Evolutionary conservation across 225 moss, liverwort and hornwort species (phyloP).

Genomic region (Climacium dendroides): DNA sequence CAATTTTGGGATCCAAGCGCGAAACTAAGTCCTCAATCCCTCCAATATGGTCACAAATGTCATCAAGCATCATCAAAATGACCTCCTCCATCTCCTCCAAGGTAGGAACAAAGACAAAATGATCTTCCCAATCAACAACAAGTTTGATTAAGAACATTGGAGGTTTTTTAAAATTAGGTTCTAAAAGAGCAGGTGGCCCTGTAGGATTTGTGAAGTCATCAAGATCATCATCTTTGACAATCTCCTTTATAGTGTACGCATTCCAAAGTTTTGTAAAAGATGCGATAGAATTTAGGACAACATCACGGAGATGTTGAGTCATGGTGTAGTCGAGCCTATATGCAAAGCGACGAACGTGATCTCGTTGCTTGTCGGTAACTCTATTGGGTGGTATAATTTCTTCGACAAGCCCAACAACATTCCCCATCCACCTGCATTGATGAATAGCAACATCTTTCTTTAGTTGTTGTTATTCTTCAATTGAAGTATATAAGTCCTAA

Average conservation of each 20-base stretch:
- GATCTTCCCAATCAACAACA: background rate
- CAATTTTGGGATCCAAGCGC: slow-evolving; percentile 21
- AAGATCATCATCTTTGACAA: background rate
- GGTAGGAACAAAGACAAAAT: slow-evolving; percentile 53
- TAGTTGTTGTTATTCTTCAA: too few species aligned
- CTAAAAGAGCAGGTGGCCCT: background rate
- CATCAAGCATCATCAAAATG: slow-evolving; percentile 42
- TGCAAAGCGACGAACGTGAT: slow-evolving; percentile 32
- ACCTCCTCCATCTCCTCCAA: slow-evolving; percentile 38
- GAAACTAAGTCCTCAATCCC: slow-evolving; percentile 67
- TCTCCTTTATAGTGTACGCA: slow-evolving; percentile 20
- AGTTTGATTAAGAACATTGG: slow-evolving; percentile 31
- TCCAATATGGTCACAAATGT: slow-evolving; percentile 41
- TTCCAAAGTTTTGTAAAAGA: slow-evolving; percentile 53
- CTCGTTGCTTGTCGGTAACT: slow-evolving; percentile 7
- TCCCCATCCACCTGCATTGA: slow-evolving; percentile 39
- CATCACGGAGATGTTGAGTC: slow-evolving; percentile 67
- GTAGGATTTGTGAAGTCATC: background rate
- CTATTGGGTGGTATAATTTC: slow-evolving; percentile 27
- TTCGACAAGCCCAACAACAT: slow-evolving; percentile 33
- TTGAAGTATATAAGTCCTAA: too few species aligned
- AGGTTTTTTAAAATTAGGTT: background rate
- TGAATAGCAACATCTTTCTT: background rate
- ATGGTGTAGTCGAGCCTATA: slow-evolving; percentile 60
- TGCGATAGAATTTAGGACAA: slow-evolving; percentile 48